Conservation (phyloP, 257 asterid genomes). For the Lycium barbarum region DNA sequence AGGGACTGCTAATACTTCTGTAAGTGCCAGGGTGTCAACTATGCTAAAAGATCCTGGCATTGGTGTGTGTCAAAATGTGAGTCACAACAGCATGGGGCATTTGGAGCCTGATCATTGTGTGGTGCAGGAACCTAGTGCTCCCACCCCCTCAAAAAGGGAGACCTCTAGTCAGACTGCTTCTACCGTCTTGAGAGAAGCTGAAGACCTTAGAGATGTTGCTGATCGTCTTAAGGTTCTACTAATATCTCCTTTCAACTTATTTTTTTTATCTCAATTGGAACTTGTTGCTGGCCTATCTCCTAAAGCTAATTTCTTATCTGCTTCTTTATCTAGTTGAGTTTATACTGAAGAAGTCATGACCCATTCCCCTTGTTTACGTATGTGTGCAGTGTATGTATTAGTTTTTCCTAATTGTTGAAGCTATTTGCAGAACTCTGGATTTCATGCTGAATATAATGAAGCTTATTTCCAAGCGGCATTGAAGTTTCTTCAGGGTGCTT, state of each 20-base stretch:
- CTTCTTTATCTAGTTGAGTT: conserved; percentile 27
- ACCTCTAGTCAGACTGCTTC: conserved; percentile 48
- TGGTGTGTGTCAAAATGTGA: conserved; percentile 45
- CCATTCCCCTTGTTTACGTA: background rate
- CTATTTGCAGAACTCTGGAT: conserved; percentile 73
- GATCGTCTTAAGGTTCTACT: conserved; percentile 74
- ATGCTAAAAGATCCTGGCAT: conserved; percentile 45
- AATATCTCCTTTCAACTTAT: conserved; percentile 30
- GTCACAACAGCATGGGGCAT: conserved; percentile 34
- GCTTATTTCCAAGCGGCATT: conserved; percentile 81
- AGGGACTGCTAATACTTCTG: conserved; percentile 48
- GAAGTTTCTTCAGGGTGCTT: conserved; percentile 84
- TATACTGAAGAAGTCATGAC: conserved; percentile 2
- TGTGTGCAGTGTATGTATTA: conserved; percentile 6
- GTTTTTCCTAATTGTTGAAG: conserved; percentile 34
- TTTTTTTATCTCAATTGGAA: background rate
- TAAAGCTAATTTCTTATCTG: conserved; percentile 12
- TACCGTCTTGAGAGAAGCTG: conserved; percentile 72
- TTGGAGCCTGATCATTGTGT: conserved; percentile 46
- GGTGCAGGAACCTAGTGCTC: conserved; percentile 39
- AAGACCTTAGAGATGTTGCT: conserved; percentile 70
- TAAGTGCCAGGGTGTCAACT: conserved; percentile 48
- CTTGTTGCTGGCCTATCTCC: conserved; percentile 18
- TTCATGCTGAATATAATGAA: conserved; percentile 72
- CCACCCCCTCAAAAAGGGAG: conserved; percentile 50